A percentile compares a stretch with the other conserved stretches of the same genome.
phyloP scores from a whole-genome alignment of 1,284 basidiomycete species.

The Mycena sp. region DNA sequence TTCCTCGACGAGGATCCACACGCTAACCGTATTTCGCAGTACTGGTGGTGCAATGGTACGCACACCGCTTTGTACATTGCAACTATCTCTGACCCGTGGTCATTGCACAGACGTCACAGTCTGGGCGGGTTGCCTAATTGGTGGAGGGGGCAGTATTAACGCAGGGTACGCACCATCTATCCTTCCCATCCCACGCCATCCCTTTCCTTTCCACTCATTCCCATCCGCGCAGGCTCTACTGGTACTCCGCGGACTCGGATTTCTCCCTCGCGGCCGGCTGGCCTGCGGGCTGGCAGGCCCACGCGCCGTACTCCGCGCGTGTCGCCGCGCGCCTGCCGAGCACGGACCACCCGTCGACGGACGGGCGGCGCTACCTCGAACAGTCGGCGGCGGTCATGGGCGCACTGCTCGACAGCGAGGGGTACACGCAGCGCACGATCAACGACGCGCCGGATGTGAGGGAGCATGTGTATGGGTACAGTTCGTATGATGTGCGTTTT shows the following conservation, averaged over 20 bases:
- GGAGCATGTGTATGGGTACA: constrained; percentile 68
- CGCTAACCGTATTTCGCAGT: constrained; percentile 4
- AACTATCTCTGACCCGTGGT: constrained; percentile 48
- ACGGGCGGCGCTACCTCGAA: constrained; percentile 66
- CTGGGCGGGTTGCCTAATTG: constrained; percentile 70
- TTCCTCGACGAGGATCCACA: too few species aligned
- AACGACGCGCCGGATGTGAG: constrained; percentile 65
- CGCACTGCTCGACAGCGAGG: constrained; percentile 55
- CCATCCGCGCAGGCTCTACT: constrained; percentile 52
- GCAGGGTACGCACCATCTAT: constrained; percentile 59
- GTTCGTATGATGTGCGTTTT: constrained; percentile 53
- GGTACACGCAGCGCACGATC: constrained; percentile 61
- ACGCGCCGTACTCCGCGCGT: constrained; percentile 58
- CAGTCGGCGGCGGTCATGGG: constrained; percentile 56
- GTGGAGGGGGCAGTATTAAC: constrained; percentile 71
- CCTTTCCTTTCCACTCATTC: background rate
- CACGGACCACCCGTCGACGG: constrained; percentile 67
- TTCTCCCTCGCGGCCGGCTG: constrained; percentile 62
- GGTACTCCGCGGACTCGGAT: constrained; percentile 60
- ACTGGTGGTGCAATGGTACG: constrained; percentile 26
- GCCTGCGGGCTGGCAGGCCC: constrained; percentile 64
- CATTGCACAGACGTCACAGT: constrained; percentile 72
- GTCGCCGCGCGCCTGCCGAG: constrained; percentile 60
- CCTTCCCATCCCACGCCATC: background rate
- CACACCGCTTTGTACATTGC: background rate